A percentile compares a stretch with the other conserved stretches of the same genome.
Evolutionary conservation across 208 protist genomes (phyloP).

Genomic region (Trypanosoma grayi): DNA sequence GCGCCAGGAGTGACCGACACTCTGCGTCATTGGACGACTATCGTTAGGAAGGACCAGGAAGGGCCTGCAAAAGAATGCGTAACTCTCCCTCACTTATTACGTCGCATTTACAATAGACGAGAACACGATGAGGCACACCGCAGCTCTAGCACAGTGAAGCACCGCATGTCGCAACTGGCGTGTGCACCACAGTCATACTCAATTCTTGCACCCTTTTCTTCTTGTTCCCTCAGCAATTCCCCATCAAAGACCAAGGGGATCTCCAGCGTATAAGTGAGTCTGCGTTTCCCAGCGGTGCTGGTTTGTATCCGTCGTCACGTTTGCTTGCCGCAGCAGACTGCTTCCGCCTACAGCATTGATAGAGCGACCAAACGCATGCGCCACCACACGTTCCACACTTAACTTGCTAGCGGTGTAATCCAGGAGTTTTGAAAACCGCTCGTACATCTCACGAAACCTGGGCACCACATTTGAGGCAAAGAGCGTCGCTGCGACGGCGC

Average conservation of each 20-base stretch:
- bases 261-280: constrained; percentile 57
- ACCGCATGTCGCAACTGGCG: too few relatives aligned
- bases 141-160: too few relatives aligned
- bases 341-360: not conserved
- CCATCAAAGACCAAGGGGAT: constrained; percentile 7
- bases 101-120: too few relatives aligned
- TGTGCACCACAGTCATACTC: too few relatives aligned
- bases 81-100: too few relatives aligned
- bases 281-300: constrained; percentile 59
- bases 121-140: too few relatives aligned
- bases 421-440: constrained; percentile 31
- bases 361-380: constrained; percentile 23
- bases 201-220: too few relatives aligned
- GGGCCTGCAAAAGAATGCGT: too few relatives aligned
- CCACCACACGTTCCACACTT: constrained; percentile 15
- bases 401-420: constrained; percentile 1
- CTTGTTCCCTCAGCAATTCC: too few relatives aligned
- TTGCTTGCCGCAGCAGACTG: not conserved
- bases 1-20: too few relatives aligned
- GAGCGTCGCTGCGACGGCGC: constrained; percentile 53
- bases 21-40: too few relatives aligned
- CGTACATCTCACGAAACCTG: constrained; percentile 43
- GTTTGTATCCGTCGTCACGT: not conserved
- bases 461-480: constrained; percentile 50
- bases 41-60: too few relatives aligned